Conservation (phyloP, 768 basidiomycete genomes). For the Mycena galericulata region DNA sequence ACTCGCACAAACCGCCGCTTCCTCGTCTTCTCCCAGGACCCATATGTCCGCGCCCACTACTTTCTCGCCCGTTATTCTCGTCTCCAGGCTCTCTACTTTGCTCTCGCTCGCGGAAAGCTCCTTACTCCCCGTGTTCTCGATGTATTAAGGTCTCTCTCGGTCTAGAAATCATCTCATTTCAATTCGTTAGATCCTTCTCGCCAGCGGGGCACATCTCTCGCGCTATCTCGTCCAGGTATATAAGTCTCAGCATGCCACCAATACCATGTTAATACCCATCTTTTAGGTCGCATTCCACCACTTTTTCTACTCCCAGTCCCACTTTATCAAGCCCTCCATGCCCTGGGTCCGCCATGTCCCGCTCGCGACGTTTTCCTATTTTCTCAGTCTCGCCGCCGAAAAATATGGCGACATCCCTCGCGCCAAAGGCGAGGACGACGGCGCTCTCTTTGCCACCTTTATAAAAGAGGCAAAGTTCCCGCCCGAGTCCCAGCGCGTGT, state of each 20-base stretch:
- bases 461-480: slow-evolving; percentile 78
- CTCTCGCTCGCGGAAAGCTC: slow-evolving; percentile 78
- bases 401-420: slow-evolving; percentile 75
- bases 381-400: slow-evolving; percentile 68
- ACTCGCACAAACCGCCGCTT: slow-evolving; percentile 69
- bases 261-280: too few relatives aligned
- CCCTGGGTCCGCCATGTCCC: slow-evolving; percentile 78
- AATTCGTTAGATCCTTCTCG: slow-evolving; percentile 69
- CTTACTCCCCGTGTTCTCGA: slow-evolving; percentile 75
- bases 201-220: slow-evolving; percentile 82
- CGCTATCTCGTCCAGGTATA: too few relatives aligned
- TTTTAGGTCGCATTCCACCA: slow-evolving; percentile 84
- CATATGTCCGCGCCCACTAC: slow-evolving; percentile 82
- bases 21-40: slow-evolving; percentile 72
- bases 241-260: too few relatives aligned
- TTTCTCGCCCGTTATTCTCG: slow-evolving; percentile 81
- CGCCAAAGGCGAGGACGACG: slow-evolving; percentile 81
- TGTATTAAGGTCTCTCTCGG: slow-evolving; percentile 60
- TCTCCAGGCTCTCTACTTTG: slow-evolving; percentile 78
- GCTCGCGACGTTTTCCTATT: slow-evolving; percentile 70
- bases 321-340: slow-evolving; percentile 73
- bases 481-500: slow-evolving; percentile 66
- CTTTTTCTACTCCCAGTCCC: slow-evolving; percentile 77
- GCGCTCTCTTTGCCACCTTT: slow-evolving; percentile 70
- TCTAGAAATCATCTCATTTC: slow-evolving; percentile 30